These are phyloP conservation scores for Yarrowia galli DNA, from an alignment of 1,139 yeast species.

Conservation along the genomic window DNA sequence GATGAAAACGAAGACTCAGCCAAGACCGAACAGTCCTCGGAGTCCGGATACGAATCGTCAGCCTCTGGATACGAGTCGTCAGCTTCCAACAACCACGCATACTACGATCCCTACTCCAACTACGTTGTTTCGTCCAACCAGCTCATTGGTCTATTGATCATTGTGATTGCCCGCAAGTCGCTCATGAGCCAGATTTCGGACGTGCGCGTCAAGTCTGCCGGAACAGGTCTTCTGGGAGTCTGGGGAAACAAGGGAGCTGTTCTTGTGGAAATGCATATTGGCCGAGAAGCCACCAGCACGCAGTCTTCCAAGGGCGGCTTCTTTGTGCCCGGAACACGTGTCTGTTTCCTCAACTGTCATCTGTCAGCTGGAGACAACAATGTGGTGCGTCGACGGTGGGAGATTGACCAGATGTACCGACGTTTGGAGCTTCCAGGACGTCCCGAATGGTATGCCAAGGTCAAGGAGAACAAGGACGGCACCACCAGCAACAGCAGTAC, in stretches of 20 bases:
- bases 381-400: conserved; percentile 56
- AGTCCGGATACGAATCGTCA: conserved; percentile 4
- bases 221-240: conserved; percentile 61
- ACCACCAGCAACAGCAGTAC: conserved; percentile 24
- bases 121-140: conserved; percentile 54
- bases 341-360: conserved; percentile 68
- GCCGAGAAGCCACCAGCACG: conserved; percentile 46
- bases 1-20: not conserved
- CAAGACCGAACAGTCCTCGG: not conserved
- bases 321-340: conserved; percentile 55
- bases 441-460: conserved; percentile 41
- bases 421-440: conserved; percentile 36
- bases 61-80: not conserved
- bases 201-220: conserved; percentile 55
- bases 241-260: conserved; percentile 71
- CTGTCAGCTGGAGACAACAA: conserved; percentile 74
- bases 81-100: not conserved
- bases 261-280: conserved; percentile 50
- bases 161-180: conserved; percentile 52
- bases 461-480: conserved; percentile 15
- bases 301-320: conserved; percentile 40
- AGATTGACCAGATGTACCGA: conserved; percentile 51
- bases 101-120: conserved; percentile 43
- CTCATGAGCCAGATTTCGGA: conserved; percentile 52
- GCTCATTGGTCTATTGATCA: conserved; percentile 58